Conservation (phyloP, 1,284 basidiomycete genomes). For the Papiliotrema laurentii region DNA sequence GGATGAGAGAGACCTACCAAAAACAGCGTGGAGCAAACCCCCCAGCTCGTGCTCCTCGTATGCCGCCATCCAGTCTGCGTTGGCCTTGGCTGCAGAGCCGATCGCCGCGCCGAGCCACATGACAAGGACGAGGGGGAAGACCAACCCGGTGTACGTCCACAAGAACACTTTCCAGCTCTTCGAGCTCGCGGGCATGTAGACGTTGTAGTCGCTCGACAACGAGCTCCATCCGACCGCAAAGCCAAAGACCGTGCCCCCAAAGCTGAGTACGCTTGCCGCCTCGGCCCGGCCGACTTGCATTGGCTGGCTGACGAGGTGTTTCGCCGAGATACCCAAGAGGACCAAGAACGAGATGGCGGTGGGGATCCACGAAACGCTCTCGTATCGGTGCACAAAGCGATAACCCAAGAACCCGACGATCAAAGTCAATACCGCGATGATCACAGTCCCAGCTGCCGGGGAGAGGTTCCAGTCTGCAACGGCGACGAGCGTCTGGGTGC, state of each 20-base stretch:
- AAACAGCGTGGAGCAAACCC: slow-evolving; percentile 43
- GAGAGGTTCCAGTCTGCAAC: slow-evolving; percentile 41
- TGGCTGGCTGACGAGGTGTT: slow-evolving; percentile 29
- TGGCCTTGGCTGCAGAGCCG: slow-evolving; percentile 35
- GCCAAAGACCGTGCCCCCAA: slow-evolving; percentile 36
- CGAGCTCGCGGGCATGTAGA: slow-evolving; percentile 46
- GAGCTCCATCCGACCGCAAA: slow-evolving; percentile 44
- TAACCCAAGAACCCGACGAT: slow-evolving; percentile 50
- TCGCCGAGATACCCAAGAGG: slow-evolving; percentile 34
- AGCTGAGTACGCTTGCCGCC: slow-evolving; percentile 41
- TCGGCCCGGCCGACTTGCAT: slow-evolving; percentile 34
- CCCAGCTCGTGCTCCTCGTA: slow-evolving; percentile 39
- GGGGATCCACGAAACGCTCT: slow-evolving; percentile 49
- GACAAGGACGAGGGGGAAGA: slow-evolving; percentile 43
- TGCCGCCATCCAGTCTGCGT: slow-evolving; percentile 20
- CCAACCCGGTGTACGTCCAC: slow-evolving; percentile 45
- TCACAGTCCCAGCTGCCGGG: slow-evolving; percentile 36
- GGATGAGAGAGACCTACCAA: background rate
- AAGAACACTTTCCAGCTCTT: slow-evolving; percentile 39
- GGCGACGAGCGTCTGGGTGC: slow-evolving; percentile 32
- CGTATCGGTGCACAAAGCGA: slow-evolving; percentile 47
- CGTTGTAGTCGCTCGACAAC: slow-evolving; percentile 47
- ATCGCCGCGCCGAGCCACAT: slow-evolving; percentile 45
- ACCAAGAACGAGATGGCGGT: slow-evolving; percentile 48
- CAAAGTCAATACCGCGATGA: slow-evolving; percentile 47